Base-by-base conservation (phyloP, 345 rosid species). In the Lepidium aucheri region DNA sequence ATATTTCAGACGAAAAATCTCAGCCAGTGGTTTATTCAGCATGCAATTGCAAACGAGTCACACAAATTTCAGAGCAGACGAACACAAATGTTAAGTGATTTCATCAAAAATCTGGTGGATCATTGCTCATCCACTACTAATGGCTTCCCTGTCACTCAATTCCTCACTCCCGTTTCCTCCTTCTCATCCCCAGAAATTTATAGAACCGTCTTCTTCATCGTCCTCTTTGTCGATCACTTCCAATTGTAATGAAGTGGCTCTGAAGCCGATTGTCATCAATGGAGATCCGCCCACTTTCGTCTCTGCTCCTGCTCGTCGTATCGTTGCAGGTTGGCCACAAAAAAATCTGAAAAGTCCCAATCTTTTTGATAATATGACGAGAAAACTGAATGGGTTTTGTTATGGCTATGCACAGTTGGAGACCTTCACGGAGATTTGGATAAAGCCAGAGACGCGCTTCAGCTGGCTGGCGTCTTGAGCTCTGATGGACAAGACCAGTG, bases 251-350 rank as follows among this genome's bases (percentile, higher is more conserved):
- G 70, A 67, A 61, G 74, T 60, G 3, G 33, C 80, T 55, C 75
- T 77, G 61, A 82, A 86, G 71, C 93, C 98, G 15, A 84, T 92
- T 45, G 82, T 84, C 42, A 69, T 82, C 41, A 80, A 59, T 52
- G 98, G 98, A 67, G 83, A 81, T 59, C 89, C 95, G 68, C 91
- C 97, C 55, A 89, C 95, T 70, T 86, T 80, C 46, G 93, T 89
- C 14, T 92, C 97, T 59, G 98, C 97, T 55, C 98, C 98, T 44
- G 81, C 77, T 69, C 93, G 97, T 39, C 96, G 98, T 49, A 87
- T 92, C 12, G 77, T 89, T 38, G 98, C 98, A 49, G 93, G 97
- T 88, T 52, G 22, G n/a, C 2, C 45, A n/a, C 44, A n/a, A 53
- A 22, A 4, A 32, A 1, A 6, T 8, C 4, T n/a, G 1, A 1